A percentile compares a stretch with the other conserved stretches of the same genome.
These are phyloP conservation scores for Paraphaeosphaeria sporulosa DNA, from an alignment of 2,329 filamentous ascomycete species.

Conservation along the genomic window DNA sequence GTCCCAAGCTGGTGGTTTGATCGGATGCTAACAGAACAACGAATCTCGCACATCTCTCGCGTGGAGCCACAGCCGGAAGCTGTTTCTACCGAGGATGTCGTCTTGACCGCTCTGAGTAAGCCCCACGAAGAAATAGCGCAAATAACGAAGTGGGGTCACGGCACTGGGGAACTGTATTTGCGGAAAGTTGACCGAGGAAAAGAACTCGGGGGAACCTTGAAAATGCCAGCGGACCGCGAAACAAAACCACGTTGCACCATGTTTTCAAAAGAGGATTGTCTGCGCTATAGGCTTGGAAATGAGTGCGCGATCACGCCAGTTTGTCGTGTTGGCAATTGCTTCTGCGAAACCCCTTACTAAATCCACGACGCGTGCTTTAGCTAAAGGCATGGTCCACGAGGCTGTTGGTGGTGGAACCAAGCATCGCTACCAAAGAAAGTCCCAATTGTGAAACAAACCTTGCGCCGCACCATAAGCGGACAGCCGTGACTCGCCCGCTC, in stretches of 20 bases:
- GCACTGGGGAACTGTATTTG: not conserved
- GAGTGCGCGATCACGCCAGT: not conserved
- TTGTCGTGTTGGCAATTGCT: not conserved
- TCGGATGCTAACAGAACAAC: not conserved
- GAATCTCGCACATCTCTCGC: not conserved
- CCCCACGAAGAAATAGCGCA: not conserved
- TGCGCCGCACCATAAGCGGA: constrained; percentile 9
- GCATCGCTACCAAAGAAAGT: not conserved
- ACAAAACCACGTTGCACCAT: constrained; percentile 1
- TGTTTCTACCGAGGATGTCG: not conserved
- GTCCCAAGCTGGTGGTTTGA: not conserved
- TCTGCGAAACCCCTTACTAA: not conserved
- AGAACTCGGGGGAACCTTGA: not conserved
- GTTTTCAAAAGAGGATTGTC: not conserved
- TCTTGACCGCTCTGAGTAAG: not conserved
- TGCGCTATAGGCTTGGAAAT: not conserved
- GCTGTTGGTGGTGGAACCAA: not conserved
- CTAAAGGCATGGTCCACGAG: not conserved
- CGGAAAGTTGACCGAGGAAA: not conserved
- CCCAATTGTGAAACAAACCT: constrained; percentile 3
- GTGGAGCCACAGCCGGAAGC: not conserved
- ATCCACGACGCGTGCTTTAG: not conserved
- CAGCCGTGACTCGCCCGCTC: constrained; percentile 1
- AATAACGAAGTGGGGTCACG: constrained; percentile 1
- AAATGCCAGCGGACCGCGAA: not conserved